These are phyloP conservation scores for Begonia fuchsioides DNA, from an alignment of 306 rosid genomes.

Conservation along the genomic window DNA sequence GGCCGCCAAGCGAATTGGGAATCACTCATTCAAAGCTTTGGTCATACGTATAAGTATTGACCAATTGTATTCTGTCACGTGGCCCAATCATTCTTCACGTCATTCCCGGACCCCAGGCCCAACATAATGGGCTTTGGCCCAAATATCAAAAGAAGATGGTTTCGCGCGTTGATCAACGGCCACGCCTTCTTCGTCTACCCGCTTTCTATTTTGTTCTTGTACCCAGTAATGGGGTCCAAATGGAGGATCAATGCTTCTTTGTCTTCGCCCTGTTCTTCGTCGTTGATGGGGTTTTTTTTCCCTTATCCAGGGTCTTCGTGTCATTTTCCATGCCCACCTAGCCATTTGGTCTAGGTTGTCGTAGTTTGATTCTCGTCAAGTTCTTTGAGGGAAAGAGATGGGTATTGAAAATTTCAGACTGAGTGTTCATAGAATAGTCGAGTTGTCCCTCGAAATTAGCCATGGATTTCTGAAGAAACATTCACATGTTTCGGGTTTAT, in stretches of 20 bases:
- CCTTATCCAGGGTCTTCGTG: no score
- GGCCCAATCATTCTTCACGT: background rate
- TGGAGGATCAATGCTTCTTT: slow-evolving; percentile 28
- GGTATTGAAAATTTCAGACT: slow-evolving; percentile 32
- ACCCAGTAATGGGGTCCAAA: slow-evolving; percentile 27
- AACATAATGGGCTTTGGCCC: no score
- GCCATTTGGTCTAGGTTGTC: background rate
- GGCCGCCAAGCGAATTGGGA: background rate
- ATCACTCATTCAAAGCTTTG: background rate
- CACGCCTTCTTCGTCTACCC: background rate
- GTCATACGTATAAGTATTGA: no score
- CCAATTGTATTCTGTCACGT: background rate
- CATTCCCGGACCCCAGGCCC: no score
- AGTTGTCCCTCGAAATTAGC: slow-evolving; percentile 20
- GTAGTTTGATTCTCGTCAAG: background rate
- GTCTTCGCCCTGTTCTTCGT: no score
- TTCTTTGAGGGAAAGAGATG: slow-evolving; percentile 24
- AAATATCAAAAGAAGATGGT: no score
- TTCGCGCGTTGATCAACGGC: slow-evolving; percentile 1
- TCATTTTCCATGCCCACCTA: no score
- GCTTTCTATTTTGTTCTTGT: slow-evolving; percentile 13
- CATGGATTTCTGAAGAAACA: slow-evolving; percentile 23
- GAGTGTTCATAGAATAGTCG: slow-evolving; percentile 19
- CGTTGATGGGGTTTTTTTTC: no score
- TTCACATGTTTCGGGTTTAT: slow-evolving; percentile 28